Evolutionary conservation across 2,329 filamentous ascomycete genomes (phyloP), one percentile per base, ranked within the genome.

Genomic region (Botryotinia globosa): DNA sequence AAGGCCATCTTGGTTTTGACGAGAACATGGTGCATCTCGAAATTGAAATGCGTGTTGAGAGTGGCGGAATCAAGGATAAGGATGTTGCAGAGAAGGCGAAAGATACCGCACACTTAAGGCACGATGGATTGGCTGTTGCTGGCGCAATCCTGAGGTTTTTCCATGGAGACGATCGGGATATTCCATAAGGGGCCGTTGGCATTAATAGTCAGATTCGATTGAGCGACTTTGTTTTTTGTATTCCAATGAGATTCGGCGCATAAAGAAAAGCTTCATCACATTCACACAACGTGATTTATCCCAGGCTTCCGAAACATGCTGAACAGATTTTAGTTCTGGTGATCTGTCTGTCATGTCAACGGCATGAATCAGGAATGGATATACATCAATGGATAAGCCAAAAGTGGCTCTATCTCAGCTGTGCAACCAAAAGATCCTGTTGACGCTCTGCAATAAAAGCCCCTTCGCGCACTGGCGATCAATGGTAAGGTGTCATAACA

Each of bases 1-100:
- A 97, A 83, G 94, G 93, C 8, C 94, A 97, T 81, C 94, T 94
- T 1, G 94, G 97, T 81, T 96, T 95, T 80, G 92, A 86, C 10
- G 85, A 86, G 74, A 86, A 89, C 25, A 94, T 97, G 80, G 84
- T 85, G 8, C 82, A 81, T 74, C 76, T 88, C 94, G 78, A 84
- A 83, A 32, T 90, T 93, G 81, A 83, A 96, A 63, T 82, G 95
- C 72, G 85, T 87, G 74, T 83, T 86, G 74, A 87, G 94, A 73
- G 88, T 92, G 79, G 84, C 85, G 93, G 92, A 0, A 85, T 96
- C 39, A 92, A 97, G 76, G 83, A 86, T 71, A 89, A 94, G 73
- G 88, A 88, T n/a, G 82, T 91, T 74, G 94, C 88, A 77, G 82
- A 89, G 72, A 91, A 93, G 76, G 92, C 88, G 39, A 87, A 94